phyloP scores from a whole-genome alignment of 495 filamentous ascomycete species.

The Cetradonia linearis region DNA sequence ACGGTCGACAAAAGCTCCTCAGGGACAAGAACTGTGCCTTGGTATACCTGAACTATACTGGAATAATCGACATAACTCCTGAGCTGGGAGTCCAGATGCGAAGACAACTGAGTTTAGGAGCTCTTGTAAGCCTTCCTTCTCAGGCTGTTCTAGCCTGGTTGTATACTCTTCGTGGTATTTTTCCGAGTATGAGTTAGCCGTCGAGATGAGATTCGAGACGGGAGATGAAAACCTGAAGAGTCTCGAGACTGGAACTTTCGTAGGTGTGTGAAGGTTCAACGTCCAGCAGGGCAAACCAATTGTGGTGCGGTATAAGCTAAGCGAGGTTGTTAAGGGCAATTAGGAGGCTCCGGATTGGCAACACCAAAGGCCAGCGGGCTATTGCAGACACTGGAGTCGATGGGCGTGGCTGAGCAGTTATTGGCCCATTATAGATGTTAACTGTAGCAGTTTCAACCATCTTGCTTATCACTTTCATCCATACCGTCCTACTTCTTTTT shows the following conservation, averaged over 20 bases:
- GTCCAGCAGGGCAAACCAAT: conserved; percentile 42
- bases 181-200: conserved; percentile 31
- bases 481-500: background rate
- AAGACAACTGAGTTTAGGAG: conserved; percentile 46
- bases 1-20: background rate
- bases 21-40: conserved; percentile 31
- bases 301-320: conserved; percentile 50
- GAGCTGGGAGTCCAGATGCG: conserved; percentile 35
- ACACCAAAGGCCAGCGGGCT: background rate
- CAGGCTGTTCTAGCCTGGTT: background rate
- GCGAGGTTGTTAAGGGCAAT: conserved; percentile 31
- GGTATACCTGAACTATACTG: conserved; percentile 43
- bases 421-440: background rate
- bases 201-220: conserved; percentile 45
- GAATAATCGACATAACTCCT: conserved; percentile 34
- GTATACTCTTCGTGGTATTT: background rate
- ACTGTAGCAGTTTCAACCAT: background rate
- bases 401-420: background rate
- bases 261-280: conserved; percentile 45
- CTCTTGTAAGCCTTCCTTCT: conserved; percentile 37
- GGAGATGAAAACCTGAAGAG: conserved; percentile 40
- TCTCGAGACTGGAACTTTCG: conserved; percentile 44
- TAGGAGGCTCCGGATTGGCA: background rate
- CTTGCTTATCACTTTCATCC: conserved; percentile 2
- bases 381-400: background rate